A percentile compares a stretch with the other conserved stretches of the same genome.
These are phyloP conservation scores for Yarrowia deformans DNA, from an alignment of 805 yeast genomes.

Conservation along the genomic window DNA sequence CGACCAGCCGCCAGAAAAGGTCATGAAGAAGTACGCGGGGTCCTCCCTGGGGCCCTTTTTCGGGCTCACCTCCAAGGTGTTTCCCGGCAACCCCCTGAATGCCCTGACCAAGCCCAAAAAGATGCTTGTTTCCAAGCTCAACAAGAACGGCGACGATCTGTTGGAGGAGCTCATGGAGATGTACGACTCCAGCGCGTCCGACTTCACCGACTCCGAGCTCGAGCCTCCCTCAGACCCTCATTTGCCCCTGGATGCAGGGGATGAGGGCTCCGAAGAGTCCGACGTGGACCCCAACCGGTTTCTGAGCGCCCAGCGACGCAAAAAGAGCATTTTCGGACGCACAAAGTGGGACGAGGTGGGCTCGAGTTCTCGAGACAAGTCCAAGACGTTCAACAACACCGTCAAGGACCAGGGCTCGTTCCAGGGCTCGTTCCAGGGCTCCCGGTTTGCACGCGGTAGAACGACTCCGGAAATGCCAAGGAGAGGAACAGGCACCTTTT, in stretches of 20 bases:
- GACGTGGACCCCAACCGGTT: slow-evolving; percentile 24
- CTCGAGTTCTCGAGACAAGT: slow-evolving; percentile 13
- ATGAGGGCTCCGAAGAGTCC: slow-evolving; percentile 6
- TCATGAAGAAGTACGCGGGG: slow-evolving; percentile 20
- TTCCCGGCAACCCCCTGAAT: slow-evolving; percentile 18
- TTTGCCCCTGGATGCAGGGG: neutral
- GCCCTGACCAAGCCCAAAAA: slow-evolving; percentile 27
- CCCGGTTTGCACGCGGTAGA: slow-evolving; percentile 13
- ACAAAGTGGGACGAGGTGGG: slow-evolving; percentile 16
- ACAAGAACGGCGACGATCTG: slow-evolving; percentile 11
- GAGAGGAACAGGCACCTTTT: slow-evolving; percentile 13
- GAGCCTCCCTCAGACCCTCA: neutral
- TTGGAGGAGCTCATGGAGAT: slow-evolving; percentile 34
- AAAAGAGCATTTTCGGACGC: slow-evolving; percentile 19
- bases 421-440: slow-evolving; percentile 16
- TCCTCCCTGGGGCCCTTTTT: slow-evolving; percentile 30
- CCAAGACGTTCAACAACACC: slow-evolving; percentile 25
- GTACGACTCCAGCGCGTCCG: slow-evolving; percentile 28
- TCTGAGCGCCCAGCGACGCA: slow-evolving; percentile 19
- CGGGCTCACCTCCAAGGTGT: slow-evolving; percentile 2
- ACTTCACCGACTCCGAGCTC: slow-evolving; percentile 12
- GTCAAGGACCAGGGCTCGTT: slow-evolving; percentile 15
- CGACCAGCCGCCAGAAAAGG: slow-evolving; percentile 23
- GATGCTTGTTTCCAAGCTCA: slow-evolving; percentile 18
- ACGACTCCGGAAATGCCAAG: slow-evolving; percentile 14